A percentile compares a stretch with the other conserved stretches of the same genome.
These are phyloP conservation scores for Suhomyces chickasaworum DNA, from an alignment of 1,139 yeast species.

Conservation along the genomic window DNA sequence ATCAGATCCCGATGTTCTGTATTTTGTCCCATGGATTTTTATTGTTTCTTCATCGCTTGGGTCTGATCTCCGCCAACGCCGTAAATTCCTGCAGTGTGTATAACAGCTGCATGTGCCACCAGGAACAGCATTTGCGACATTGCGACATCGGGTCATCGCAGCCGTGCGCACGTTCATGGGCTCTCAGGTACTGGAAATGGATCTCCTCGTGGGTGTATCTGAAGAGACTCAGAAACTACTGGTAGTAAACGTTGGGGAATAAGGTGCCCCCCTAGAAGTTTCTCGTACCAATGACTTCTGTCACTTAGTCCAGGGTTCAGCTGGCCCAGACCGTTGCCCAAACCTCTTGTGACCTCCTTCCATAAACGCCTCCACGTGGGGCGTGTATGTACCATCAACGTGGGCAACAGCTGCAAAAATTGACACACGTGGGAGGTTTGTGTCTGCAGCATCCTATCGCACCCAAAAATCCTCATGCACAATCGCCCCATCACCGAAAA, in stretches of 20 bases:
- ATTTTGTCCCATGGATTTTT: neutral
- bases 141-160: neutral
- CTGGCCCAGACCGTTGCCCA: neutral
- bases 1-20: too few species aligned
- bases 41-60: neutral
- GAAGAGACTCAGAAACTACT: too few species aligned
- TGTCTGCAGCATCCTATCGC: conserved; percentile 1
- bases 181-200: neutral
- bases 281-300: too few species aligned
- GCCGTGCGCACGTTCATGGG: neutral
- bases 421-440: conserved; percentile 11
- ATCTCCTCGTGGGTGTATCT: too few species aligned
- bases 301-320: neutral
- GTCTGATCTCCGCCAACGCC: neutral
- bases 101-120: neutral
- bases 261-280: too few species aligned
- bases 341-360: conserved; percentile 8
- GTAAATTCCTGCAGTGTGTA: neutral
- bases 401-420: conserved; percentile 15
- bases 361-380: conserved; percentile 14
- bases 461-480: conserved; percentile 6
- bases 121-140: neutral
- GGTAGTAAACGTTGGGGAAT: too few species aligned
- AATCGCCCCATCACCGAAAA: neutral
- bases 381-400: conserved; percentile 15